phyloP scores from a whole-genome alignment of 2,329 filamentous ascomycete species.

The Neonectria punicea region DNA sequence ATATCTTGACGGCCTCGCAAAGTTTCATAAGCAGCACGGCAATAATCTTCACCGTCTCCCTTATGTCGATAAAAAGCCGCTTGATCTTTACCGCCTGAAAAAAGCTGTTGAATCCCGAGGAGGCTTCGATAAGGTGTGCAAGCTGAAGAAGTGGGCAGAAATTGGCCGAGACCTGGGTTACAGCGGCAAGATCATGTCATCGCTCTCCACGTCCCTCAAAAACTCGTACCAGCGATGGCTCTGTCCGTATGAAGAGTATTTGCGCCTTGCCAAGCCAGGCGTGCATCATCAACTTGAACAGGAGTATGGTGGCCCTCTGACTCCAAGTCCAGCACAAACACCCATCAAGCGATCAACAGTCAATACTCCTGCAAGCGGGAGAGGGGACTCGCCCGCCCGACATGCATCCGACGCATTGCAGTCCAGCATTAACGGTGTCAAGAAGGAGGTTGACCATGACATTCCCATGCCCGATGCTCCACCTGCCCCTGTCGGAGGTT shows the following conservation, averaged over 20 bases:
- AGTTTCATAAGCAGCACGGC: constrained; percentile 97
- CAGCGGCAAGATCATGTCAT: constrained; percentile 99
- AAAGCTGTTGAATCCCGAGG: constrained; percentile 95
- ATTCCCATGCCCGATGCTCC: constrained; percentile 60
- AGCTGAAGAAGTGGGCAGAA: constrained; percentile 98
- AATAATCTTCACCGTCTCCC: constrained; percentile 93
- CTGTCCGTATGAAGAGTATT: constrained; percentile 94
- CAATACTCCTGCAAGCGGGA: constrained; percentile 67
- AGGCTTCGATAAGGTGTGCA: constrained; percentile 96
- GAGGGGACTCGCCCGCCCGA: constrained; percentile 74
- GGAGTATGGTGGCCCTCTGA: constrained; percentile 92
- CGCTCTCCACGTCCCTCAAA: constrained; percentile 94
- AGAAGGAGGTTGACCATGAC: constrained; percentile 60
- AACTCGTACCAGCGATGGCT: constrained; percentile 99
- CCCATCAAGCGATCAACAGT: constrained; percentile 75
- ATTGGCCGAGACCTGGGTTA: constrained; percentile 97
- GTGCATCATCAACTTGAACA: constrained; percentile 96
- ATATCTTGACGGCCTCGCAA: constrained; percentile 93
- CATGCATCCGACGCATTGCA: constrained; percentile 65
- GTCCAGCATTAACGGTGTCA: constrained; percentile 57
- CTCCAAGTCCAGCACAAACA: constrained; percentile 74
- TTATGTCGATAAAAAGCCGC: constrained; percentile 95
- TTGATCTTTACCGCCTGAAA: constrained; percentile 95
- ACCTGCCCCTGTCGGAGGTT: constrained; percentile 55
- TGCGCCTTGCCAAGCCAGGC: constrained; percentile 89